Conservation (phyloP, 2,329 filamentous ascomycete genomes). For the Onygenales sp. region DNA sequence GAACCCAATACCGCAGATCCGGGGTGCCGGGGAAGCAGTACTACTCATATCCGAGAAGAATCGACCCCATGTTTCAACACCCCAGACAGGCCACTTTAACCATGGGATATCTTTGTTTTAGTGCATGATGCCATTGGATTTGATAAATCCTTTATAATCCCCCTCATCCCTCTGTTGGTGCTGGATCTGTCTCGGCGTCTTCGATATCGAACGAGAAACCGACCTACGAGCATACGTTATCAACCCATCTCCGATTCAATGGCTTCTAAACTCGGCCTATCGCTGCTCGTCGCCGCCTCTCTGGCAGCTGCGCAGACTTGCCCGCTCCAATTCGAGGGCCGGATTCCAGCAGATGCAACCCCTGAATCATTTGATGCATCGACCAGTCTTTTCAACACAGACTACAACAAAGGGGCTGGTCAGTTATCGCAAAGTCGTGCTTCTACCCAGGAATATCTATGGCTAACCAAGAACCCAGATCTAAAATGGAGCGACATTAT, state of each 20-base stretch:
- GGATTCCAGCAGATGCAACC: conserved; percentile 31
- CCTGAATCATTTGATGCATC: conserved; percentile 33
- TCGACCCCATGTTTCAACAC: too few species aligned
- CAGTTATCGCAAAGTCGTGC: neutral
- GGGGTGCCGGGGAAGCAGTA: neutral
- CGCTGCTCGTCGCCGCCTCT: neutral
- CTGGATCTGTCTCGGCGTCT: too few species aligned
- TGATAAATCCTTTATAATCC: neutral
- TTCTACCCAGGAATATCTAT: neutral
- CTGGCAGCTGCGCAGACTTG: conserved; percentile 22
- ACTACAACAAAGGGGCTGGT: conserved; percentile 44
- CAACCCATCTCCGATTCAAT: neutral
- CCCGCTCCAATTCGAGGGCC: conserved; percentile 39
- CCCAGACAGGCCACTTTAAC: neutral
- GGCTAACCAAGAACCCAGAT: conserved; percentile 19
- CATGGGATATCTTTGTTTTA: neutral
- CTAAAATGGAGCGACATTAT: conserved; percentile 44
- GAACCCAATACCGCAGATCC: neutral
- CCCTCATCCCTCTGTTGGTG: too few species aligned
- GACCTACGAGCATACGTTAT: too few species aligned
- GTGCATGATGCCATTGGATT: neutral
- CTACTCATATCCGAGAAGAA: neutral
- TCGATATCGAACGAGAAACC: too few species aligned
- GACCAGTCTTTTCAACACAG: conserved; percentile 41
- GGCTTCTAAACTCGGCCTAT: neutral